A percentile compares a stretch with the other conserved stretches of the same genome.
Conservation (phyloP, 2,329 filamentous ascomycete species). For the Seiridium cupressi region DNA sequence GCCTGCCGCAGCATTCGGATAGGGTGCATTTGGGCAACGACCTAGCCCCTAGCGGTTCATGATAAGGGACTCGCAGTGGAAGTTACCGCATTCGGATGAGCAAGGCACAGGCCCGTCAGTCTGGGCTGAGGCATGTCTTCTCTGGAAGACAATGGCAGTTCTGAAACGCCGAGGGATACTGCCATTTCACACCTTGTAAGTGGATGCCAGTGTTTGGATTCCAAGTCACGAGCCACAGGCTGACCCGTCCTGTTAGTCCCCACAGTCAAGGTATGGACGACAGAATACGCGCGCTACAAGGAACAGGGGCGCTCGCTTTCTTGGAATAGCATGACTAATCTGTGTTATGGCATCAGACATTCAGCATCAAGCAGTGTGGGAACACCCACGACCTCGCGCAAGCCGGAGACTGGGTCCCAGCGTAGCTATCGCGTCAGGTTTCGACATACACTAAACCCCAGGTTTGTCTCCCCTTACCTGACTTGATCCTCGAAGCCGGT, state of each 20-base stretch:
- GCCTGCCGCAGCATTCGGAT: too few relatives aligned
- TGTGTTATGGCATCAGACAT: neutral
- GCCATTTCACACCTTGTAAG: neutral
- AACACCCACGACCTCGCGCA: neutral
- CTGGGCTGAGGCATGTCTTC: neutral
- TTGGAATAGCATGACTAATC: neutral
- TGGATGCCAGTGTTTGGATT: neutral
- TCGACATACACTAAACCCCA: conserved; percentile 4
- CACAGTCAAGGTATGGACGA: neutral
- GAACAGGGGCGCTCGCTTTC: neutral
- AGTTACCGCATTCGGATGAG: neutral
- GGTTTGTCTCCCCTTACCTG: neutral
- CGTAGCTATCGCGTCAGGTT: neutral
- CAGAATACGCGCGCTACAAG: too few relatives aligned
- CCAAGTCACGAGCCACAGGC: neutral
- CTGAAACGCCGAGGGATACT: neutral
- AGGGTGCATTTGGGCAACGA: too few relatives aligned
- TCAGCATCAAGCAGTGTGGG: neutral
- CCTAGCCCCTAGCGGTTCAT: neutral
- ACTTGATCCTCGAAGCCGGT: neutral
- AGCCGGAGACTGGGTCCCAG: neutral
- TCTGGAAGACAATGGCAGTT: neutral
- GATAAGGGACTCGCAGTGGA: neutral
- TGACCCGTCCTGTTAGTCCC: neutral
- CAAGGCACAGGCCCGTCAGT: neutral